Base-by-base conservation (phyloP, 768 basidiomycete species). In the Mycena albidolilacea region DNA sequence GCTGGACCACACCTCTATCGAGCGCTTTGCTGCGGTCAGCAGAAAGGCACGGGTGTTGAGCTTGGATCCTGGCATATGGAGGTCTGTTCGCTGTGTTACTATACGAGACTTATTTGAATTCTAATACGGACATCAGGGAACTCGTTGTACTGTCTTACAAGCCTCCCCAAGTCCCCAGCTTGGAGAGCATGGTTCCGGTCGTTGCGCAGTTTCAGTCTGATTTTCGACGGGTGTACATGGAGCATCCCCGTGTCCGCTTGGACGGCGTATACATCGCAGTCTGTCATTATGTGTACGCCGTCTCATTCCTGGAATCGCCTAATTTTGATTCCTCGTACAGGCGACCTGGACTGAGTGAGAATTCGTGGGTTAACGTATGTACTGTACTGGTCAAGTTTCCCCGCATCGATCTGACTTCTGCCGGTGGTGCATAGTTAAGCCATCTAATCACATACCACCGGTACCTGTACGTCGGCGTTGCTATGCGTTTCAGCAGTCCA, bases 381-480 rank as follows among this genome's bases (percentile, higher is more conserved):
- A 19, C 14, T 23, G 62, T 61, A 19, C 14, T 23, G 61, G 14
- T 21, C 44, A 41, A 3, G 21, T 62, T 62, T 57, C 38, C 64
- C 76, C 43, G 19, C 48, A 57, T 75, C 57, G 55, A 71, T 75
- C 58, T 68, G 10, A 73, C 50, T 12, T 55, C 9, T 17, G 7
- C 46, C 46, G 30, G 7, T 11, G n/a, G 7, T 39, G 21, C 17
- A 14, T 19, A 95, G 95, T 86, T 95, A 71, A 94, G 84, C 79
- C 95, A 97, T 78, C 86, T 97, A 70, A 90, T 98, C 78, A 97
- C 95, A 7, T 98, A 97, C 81, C 95, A 97, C 78, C 94, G 97
- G 41, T 97, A 95, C 81, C 87, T 98, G 91, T 94, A 75, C 81
- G 92, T 76, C 9, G 15, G 14, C 65, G 6, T 41, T 35, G n/a